phyloP scores from a whole-genome alignment of 257 asterid species.

The Salvia rosmarinus region DNA sequence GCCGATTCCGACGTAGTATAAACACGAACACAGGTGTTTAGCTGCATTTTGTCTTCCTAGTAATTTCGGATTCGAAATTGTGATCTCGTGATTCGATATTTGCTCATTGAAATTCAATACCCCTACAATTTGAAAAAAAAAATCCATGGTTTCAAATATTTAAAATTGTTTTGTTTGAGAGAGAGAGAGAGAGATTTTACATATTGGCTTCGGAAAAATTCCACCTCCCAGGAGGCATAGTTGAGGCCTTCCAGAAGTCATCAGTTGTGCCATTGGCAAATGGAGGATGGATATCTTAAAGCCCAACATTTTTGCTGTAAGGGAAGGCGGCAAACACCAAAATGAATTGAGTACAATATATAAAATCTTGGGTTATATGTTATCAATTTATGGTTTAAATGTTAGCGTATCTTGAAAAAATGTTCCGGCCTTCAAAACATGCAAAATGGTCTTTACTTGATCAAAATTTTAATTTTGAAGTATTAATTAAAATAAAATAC shows the following conservation, averaged over 20 bases:
- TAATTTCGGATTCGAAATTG: slow-evolving; percentile 19
- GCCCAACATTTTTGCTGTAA: slow-evolving; percentile 55
- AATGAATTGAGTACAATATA: too few relatives aligned
- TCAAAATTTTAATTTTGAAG: too few relatives aligned
- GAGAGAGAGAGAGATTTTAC: slow-evolving; percentile 31
- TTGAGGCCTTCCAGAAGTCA: slow-evolving; percentile 49
- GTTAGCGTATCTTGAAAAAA: too few relatives aligned
- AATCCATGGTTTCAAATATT: neutral
- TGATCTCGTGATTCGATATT: slow-evolving; percentile 32
- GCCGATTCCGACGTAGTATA: slow-evolving; percentile 44
- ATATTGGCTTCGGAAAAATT: slow-evolving; percentile 48
- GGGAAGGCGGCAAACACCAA: too few relatives aligned
- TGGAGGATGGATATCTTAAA: slow-evolving; percentile 49
- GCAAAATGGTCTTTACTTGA: too few relatives aligned
- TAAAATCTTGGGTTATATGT: too few relatives aligned
- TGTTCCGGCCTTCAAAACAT: too few relatives aligned
- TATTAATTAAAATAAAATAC: too few relatives aligned
- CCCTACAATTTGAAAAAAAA: too few relatives aligned
- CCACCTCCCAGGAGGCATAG: slow-evolving; percentile 64
- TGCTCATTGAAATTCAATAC: slow-evolving; percentile 38
- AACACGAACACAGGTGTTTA: slow-evolving; percentile 27
- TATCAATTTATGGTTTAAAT: too few relatives aligned
- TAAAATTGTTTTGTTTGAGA: neutral
- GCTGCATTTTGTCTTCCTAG: slow-evolving; percentile 22
- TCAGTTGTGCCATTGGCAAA: slow-evolving; percentile 44